A percentile compares a stretch with the other conserved stretches of the same genome.
These are phyloP conservation scores for Xylariaceae sp. DNA, from an alignment of 2,329 filamentous ascomycete species.

Conservation along the genomic window DNA sequence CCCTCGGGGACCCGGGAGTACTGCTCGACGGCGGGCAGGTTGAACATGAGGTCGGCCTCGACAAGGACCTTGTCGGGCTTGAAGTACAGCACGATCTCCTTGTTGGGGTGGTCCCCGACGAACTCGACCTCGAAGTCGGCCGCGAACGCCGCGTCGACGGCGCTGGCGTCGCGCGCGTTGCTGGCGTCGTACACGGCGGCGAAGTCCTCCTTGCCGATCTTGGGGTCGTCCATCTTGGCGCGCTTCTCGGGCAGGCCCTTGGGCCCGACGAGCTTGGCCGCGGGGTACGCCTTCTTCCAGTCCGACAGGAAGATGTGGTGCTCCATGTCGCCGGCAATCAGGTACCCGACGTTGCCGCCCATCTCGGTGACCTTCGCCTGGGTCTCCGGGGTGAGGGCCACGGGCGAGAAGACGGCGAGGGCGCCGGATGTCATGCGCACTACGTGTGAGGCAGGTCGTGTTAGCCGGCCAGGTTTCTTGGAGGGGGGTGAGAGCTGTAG, in stretches of 20 bases:
- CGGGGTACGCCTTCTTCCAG: constrained; percentile 76
- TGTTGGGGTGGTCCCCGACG: constrained; percentile 73
- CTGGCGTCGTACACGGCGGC: constrained; percentile 61
- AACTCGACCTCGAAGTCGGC: constrained; percentile 83
- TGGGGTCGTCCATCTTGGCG: constrained; percentile 52
- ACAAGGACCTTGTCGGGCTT: constrained; percentile 75
- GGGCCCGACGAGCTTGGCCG: constrained; percentile 75
- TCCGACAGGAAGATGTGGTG: constrained; percentile 91
- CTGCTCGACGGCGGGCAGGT: constrained; percentile 82
- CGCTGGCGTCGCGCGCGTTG: constrained; percentile 40
- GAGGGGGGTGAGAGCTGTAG: not conserved
- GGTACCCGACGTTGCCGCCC: constrained; percentile 71
- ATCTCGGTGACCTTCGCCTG: constrained; percentile 59
- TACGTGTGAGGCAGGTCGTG: constrained; percentile 31
- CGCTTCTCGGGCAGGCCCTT: constrained; percentile 83
- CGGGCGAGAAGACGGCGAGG: constrained; percentile 88
- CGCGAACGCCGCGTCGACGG: constrained; percentile 75
- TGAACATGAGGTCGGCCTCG: constrained; percentile 88
- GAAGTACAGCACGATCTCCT: constrained; percentile 85
- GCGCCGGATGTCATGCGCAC: constrained; percentile 74
- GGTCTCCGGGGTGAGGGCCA: constrained; percentile 74
- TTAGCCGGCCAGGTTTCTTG: too few relatives aligned
- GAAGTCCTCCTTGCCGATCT: constrained; percentile 55
- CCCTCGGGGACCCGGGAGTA: constrained; percentile 58
- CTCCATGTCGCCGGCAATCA: constrained; percentile 83